Percentiles rank a stretch among this genome's conserved stretches.
phyloP scores from a whole-genome alignment of 257 asterid species.

The Asclepias syriaca region DNA sequence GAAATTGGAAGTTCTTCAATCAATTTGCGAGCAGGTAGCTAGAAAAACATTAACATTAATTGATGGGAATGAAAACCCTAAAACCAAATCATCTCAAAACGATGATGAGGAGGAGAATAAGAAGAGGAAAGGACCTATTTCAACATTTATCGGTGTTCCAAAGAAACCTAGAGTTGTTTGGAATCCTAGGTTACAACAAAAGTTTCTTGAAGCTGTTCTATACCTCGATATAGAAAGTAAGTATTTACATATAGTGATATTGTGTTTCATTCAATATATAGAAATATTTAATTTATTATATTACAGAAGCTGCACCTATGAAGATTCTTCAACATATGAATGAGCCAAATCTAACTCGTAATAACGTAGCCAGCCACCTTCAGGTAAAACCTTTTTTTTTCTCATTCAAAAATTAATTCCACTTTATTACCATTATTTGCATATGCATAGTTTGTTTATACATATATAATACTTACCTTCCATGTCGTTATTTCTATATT shows the following conservation, averaged over 20 bases:
- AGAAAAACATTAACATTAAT: conserved; percentile 22
- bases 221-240: conserved; percentile 61
- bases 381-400: conserved; percentile 31
- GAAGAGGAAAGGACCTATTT: no score
- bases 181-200: conserved; percentile 60
- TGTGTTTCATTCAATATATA: background rate
- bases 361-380: conserved; percentile 71
- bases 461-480: no score
- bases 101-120: conserved; percentile 23
- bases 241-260: background rate
- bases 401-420: no score
- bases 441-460: no score
- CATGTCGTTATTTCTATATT: no score
- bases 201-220: conserved; percentile 55
- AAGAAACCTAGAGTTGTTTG: conserved; percentile 70
- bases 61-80: no score
- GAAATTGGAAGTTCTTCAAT: conserved; percentile 53
- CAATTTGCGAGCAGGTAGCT: conserved; percentile 60
- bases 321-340: conserved; percentile 71
- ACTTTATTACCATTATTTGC: background rate
- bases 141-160: conserved; percentile 37
- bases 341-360: conserved; percentile 59
- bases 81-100: conserved; percentile 16
- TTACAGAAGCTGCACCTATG: conserved; percentile 67
- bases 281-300: no score